phyloP scores from a whole-genome alignment of 2,329 filamentous ascomycete genomes.

The Dryadomyces quercivorus region DNA sequence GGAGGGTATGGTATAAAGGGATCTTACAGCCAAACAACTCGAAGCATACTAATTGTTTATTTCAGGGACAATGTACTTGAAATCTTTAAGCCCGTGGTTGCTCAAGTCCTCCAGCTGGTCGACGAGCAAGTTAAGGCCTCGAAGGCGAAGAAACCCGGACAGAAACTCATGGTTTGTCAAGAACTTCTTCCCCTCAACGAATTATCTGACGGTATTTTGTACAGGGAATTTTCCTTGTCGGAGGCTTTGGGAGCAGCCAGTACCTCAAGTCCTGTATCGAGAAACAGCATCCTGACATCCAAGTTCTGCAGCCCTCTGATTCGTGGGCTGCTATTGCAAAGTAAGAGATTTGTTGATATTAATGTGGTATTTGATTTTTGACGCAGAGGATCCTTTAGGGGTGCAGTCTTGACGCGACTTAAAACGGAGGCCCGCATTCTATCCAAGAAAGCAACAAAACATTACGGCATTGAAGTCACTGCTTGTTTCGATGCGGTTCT shows the following conservation, averaged over 20 bases:
- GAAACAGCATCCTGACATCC: constrained; percentile 12
- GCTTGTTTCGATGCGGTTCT: not conserved
- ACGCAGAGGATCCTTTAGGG: not conserved
- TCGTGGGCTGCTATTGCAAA: constrained; percentile 15
- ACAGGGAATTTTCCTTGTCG: constrained; percentile 23
- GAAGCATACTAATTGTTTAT: too few species aligned
- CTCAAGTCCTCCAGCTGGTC: constrained; percentile 12
- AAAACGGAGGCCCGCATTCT: not conserved
- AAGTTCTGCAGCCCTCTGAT: constrained; percentile 20
- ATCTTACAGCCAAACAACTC: too few species aligned
- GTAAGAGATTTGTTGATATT: not conserved
- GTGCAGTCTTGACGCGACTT: not conserved
- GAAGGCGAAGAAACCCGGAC: not conserved
- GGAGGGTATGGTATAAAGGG: constrained; percentile 9
- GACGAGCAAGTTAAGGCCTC: constrained; percentile 6
- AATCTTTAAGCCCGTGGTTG: constrained; percentile 1
- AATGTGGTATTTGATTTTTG: not conserved
- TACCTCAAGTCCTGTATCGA: constrained; percentile 21
- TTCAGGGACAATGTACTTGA: too few species aligned
- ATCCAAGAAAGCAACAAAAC: not conserved
- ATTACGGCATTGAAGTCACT: not conserved
- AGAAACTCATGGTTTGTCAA: not conserved
- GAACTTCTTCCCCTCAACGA: not conserved
- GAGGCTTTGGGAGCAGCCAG: constrained; percentile 23
- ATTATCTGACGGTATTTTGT: not conserved